Evolutionary conservation across 192 early-diverging fungal genomes (phyloP), one percentile per base, ranked within the genome.

Genomic region (Coemansia sp.): DNA sequence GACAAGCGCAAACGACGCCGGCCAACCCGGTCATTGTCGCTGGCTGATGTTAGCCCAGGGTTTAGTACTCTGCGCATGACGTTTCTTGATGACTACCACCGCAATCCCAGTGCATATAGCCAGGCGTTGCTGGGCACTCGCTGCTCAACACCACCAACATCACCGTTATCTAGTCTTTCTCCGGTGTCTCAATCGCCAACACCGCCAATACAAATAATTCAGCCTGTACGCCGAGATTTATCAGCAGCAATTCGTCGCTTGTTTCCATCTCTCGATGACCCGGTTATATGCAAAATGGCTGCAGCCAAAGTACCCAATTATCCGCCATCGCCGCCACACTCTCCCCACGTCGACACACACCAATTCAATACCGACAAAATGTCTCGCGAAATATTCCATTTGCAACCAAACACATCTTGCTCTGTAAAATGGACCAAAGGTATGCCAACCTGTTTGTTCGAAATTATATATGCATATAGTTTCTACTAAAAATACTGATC

Each of bases 391-490:
- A 77, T 77, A 66, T 60, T 64, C 58, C 35, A 47, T 2, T 37
- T 77, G 32, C 62, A 50, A 32, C 74, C 74, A 16, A 32, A 59
- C 11, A 56, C 62, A 20, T 61, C 64, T 1, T 77, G 74, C 65
- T 66, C 74, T 6, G 69, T 77, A 58, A 77, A 68, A 24, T 77
- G 74, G 74, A 53, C 64, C 53, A 77, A 77, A 77, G 68, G 74
- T 77, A 77, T 61, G 64, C 65, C 41, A 22, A 53, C 35, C 11
- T 13, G 56, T 38, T 27, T 18, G 35, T 57, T 49, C 47, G 16
- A 49, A 49, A 18, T 14, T 9, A 57, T 57, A 38, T 57, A 57
- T 57, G 56, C 56, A 57, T 57, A 16, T 32, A 11, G 2, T 57
- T 23, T 11, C 56, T 11, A 22, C 53, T 57, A 49, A 49, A 49